Percentiles rank a stretch among this genome's conserved stretches.
phyloP scores from a whole-genome alignment of 1,284 basidiomycete species.

The Leccinum pachyderme region DNA sequence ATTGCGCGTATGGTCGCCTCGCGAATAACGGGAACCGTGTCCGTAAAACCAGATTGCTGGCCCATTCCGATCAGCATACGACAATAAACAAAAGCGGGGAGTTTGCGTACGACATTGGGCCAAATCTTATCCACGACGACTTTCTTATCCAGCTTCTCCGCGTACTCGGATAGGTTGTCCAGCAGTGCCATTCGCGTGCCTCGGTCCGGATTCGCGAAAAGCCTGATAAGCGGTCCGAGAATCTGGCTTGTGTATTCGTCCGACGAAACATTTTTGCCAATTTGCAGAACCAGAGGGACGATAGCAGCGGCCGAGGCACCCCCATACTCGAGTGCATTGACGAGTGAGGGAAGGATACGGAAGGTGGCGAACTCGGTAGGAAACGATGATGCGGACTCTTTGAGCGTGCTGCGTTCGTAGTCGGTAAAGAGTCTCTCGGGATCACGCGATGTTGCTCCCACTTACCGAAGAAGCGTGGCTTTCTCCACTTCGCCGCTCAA shows the following conservation, averaged over 20 bases:
- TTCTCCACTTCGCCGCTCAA: conserved; percentile 85
- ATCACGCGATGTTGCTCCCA: not conserved
- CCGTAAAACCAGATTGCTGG: conserved; percentile 92
- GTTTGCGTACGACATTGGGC: conserved; percentile 75
- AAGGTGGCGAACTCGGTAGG: conserved; percentile 87
- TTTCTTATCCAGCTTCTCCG: conserved; percentile 84
- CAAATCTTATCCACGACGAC: conserved; percentile 87
- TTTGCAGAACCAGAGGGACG: conserved; percentile 78
- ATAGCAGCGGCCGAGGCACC: conserved; percentile 79
- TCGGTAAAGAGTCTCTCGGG: not conserved
- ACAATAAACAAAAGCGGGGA: not conserved
- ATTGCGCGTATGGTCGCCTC: conserved; percentile 94
- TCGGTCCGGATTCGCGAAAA: conserved; percentile 87
- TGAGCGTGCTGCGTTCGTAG: conserved; percentile 56
- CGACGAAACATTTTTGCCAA: conserved; percentile 71
- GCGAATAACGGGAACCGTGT: conserved; percentile 90
- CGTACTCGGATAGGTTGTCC: conserved; percentile 82
- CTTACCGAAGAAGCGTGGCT: conserved; percentile 64
- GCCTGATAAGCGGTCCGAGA: conserved; percentile 76
- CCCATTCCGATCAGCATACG: not conserved
- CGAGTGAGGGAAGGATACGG: conserved; percentile 84
- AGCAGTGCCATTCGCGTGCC: conserved; percentile 93
- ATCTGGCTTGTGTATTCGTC: conserved; percentile 74
- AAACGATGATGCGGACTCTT: conserved; percentile 77
- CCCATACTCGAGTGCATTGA: conserved; percentile 83